A percentile compares a stretch with the other conserved stretches of the same genome.
Conservation (phyloP, 495 filamentous ascomycete species). For the Physcia stellaris region DNA sequence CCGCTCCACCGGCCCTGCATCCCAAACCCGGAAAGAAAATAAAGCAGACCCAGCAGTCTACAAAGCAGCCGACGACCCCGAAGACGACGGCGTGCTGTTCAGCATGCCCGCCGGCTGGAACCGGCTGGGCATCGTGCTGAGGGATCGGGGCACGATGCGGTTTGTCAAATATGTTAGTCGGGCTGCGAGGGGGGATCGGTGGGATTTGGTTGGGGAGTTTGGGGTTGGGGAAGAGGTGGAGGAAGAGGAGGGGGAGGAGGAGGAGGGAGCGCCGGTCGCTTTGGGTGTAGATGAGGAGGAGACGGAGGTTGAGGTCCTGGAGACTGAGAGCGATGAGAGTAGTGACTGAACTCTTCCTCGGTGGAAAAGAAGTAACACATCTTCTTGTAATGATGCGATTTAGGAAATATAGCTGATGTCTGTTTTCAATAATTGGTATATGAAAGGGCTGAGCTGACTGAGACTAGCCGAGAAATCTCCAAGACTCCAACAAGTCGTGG, state of each 20-base stretch:
- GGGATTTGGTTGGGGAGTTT: constrained; percentile 68
- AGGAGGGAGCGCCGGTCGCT: background rate
- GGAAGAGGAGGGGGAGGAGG: constrained; percentile 26
- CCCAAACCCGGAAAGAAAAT: constrained; percentile 13
- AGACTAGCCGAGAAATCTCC: no score
- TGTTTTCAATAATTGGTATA: no score
- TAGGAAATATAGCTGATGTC: no score
- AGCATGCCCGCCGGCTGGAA: constrained; percentile 84
- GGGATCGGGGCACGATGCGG: constrained; percentile 71
- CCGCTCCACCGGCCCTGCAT: constrained; percentile 1
- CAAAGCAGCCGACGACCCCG: constrained; percentile 52
- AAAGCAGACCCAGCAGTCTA: constrained; percentile 72
- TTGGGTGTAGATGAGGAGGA: background rate
- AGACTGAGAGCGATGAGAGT: background rate
- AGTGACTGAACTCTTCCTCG: no score
- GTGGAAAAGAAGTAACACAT: no score
- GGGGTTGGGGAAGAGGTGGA: constrained; percentile 31
- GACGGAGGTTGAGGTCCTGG: background rate
- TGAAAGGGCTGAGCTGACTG: no score
- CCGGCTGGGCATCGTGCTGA: constrained; percentile 71
- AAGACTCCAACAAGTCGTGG: no score
- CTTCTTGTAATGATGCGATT: no score
- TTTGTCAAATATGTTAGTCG: constrained; percentile 94
- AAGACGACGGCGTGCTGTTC: constrained; percentile 87
- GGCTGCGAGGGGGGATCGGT: constrained; percentile 73